Base-by-base conservation (phyloP, 2,329 filamentous ascomycete genomes). In the Arthrobotrys pseudoclavata region DNA sequence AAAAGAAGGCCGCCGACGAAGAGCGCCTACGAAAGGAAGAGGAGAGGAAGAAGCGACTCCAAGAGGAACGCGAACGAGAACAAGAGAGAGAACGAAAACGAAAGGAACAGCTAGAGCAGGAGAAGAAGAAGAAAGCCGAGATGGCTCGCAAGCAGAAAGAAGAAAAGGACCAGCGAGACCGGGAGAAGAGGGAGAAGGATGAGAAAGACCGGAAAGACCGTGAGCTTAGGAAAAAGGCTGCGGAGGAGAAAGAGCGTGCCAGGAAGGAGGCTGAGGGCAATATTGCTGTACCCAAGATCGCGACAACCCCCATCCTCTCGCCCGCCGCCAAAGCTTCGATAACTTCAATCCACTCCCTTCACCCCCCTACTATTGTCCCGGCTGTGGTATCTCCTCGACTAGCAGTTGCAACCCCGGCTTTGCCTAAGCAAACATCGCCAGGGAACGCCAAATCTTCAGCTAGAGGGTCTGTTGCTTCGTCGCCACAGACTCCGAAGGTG, bases 1-100 rank as follows among this genome's bases (percentile, higher is more conserved):
- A 96, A 84, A 93, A 91, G 83, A 96, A 92, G 84, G 92, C 92
- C 29, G 93, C 93, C 79, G 96, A 98, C 82, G 95, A 97, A 82
- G 94, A 97, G 81, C 91, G 91, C 63, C 86, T 91, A 72, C 89
- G 90, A 69, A 97, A 94, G 83, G 95, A 98, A 83, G 91, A 91
- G 3, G 95, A 98, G 81, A 92, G 91, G 82, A 89, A 91, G 83
- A 91, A 90, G 79, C 90, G 92, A 60, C 86, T 91, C 69, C 91
- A 93, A 82, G 94, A 97, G 82, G 93, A 96, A 83, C 90, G 92
- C 80, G 93, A 97, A 81, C 90, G 91, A 80, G 92, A 96, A 82
- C 91, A 91, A 29, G 94, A 97, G 83, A 87, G 89, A 75, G 95
- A 98, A 83, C 91, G 93, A 72, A 97, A 94, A 84, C 89, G 89